Conservation (phyloP, 2,329 filamentous ascomycete species). For the Pleurostoma richardsiae region DNA sequence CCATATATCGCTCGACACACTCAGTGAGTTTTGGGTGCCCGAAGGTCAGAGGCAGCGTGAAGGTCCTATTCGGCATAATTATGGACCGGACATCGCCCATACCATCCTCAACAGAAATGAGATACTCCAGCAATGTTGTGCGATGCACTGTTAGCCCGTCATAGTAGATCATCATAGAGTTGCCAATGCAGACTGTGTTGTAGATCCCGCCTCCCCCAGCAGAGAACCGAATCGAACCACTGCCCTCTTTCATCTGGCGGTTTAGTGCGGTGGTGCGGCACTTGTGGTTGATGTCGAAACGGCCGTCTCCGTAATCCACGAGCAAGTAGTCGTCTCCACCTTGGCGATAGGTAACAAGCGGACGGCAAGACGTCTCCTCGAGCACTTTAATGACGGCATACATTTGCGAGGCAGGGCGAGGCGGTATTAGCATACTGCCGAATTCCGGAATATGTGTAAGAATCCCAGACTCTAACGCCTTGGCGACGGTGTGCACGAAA, state of each 20-base stretch:
- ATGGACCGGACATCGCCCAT: conserved; percentile 31
- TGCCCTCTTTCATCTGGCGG: conserved; percentile 32
- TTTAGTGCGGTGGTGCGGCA: conserved; percentile 50
- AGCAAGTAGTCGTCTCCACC: conserved; percentile 47
- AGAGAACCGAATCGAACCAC: conserved; percentile 25
- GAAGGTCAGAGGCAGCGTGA: conserved; percentile 37
- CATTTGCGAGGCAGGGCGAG: background rate
- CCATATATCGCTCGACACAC: conserved; percentile 19
- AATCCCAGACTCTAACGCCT: background rate
- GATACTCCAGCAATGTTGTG: conserved; percentile 24
- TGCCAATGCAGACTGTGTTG: conserved; percentile 46
- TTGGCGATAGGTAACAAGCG: conserved; percentile 32
- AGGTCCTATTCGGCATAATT: conserved; percentile 35
- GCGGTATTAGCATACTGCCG: background rate
- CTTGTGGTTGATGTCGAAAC: conserved; percentile 51
- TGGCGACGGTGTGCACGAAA: conserved; percentile 26
- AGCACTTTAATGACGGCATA: conserved; percentile 10
- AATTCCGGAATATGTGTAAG: conserved; percentile 2
- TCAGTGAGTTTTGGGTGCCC: conserved; percentile 19
- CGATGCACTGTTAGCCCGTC: conserved; percentile 32
- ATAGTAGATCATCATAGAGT: conserved; percentile 38
- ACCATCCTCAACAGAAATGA: conserved; percentile 27
- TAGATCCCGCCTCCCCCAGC: conserved; percentile 25
- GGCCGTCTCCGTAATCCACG: conserved; percentile 52
- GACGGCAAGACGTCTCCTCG: conserved; percentile 24